phyloP scores from a whole-genome alignment of 2,329 filamentous ascomycete genomes.

The Arthrobotrys musiformis region DNA sequence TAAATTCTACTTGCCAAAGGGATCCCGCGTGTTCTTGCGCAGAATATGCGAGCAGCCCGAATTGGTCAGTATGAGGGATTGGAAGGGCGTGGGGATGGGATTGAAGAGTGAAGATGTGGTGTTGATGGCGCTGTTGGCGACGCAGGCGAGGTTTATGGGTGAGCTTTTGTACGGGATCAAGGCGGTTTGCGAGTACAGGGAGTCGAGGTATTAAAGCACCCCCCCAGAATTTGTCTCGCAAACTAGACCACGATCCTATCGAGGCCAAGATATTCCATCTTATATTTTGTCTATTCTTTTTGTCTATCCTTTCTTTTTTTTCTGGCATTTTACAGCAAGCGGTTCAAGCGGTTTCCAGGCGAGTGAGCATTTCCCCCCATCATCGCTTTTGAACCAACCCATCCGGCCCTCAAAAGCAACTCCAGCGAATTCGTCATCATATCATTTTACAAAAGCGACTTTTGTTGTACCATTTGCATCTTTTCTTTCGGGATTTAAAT shows the following conservation, averaged over 20 bases:
- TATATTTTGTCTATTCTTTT: background rate
- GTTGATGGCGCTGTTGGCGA: slow-evolving; percentile 57
- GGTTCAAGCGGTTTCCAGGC: background rate
- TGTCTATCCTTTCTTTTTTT: no score
- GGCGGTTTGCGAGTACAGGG: slow-evolving; percentile 58
- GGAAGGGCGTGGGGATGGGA: slow-evolving; percentile 57
- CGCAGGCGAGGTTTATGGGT: slow-evolving; percentile 59
- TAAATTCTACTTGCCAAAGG: slow-evolving; percentile 57
- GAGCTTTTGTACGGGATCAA: slow-evolving; percentile 58
- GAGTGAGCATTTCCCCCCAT: background rate
- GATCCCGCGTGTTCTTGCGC: slow-evolving; percentile 57
- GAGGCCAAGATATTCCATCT: no score
- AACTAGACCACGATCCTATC: background rate
- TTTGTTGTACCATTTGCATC: background rate
- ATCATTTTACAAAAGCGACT: background rate
- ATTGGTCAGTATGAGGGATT: slow-evolving; percentile 58
- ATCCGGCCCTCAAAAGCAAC: background rate
- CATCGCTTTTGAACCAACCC: no score
- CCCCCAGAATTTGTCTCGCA: no score
- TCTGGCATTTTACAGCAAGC: background rate
- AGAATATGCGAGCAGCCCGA: slow-evolving; percentile 58
- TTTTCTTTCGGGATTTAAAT: background rate
- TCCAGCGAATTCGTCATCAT: background rate
- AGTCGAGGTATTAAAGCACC: slow-evolving; percentile 32
- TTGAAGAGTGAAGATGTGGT: slow-evolving; percentile 57